phyloP scores from a whole-genome alignment of 2,329 filamentous ascomycete species.

The Macrophomina tecta region DNA sequence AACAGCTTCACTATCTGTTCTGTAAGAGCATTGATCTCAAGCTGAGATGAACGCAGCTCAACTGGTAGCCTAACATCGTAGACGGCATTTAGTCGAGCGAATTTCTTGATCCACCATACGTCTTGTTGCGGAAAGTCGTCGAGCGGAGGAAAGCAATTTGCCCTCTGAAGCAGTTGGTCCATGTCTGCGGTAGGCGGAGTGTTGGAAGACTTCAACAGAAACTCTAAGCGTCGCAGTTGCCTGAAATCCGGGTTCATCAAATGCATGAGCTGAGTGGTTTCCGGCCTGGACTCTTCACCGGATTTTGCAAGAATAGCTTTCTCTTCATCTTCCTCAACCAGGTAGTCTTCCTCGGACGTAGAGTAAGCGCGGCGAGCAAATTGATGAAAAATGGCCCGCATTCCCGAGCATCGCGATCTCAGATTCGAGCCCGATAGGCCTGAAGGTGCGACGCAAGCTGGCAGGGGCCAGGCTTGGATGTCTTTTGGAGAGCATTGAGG shows the following conservation, averaged over 20 bases:
- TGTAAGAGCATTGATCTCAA: constrained; percentile 20
- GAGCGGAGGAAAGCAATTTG: background rate
- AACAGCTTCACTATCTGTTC: constrained; percentile 23
- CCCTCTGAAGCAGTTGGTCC: background rate
- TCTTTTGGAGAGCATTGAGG: background rate
- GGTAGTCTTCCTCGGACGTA: constrained; percentile 8
- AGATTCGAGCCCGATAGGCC: background rate
- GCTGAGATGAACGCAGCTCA: background rate
- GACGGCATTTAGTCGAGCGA: constrained; percentile 11
- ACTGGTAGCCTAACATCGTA: constrained; percentile 14
- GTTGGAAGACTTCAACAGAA: background rate
- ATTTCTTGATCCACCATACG: constrained; percentile 25
- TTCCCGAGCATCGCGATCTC: background rate
- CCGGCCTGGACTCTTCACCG: background rate
- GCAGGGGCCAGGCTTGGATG: background rate
- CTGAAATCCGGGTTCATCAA: constrained; percentile 12
- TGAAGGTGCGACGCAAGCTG: background rate
- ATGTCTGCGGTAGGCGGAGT: background rate
- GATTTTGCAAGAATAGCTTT: background rate
- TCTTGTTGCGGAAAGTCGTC: constrained; percentile 18
- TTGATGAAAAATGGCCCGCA: background rate
- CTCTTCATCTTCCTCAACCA: constrained; percentile 22
- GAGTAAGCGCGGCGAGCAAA: constrained; percentile 1
- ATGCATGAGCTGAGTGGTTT: background rate
- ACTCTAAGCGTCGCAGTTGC: background rate